Base-by-base conservation (phyloP, 345 rosid genomes). In the Rhodomyrtus tomentosa region DNA sequence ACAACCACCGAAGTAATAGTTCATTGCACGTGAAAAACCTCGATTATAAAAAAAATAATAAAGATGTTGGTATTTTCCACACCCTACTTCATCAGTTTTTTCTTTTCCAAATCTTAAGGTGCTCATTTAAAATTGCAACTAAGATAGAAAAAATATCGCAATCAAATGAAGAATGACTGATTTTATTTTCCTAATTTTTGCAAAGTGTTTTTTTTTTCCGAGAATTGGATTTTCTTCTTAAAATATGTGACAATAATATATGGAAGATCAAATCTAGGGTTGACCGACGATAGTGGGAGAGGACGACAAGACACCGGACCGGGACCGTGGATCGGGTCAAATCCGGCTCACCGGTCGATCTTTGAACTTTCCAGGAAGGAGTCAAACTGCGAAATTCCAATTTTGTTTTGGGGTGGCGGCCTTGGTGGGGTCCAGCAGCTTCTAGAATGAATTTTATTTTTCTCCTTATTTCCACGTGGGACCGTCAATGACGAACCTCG, bases 151-250 rank as follows among this genome's bases (percentile, higher is more conserved):
- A 53, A 7, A 22, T 21, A 1, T 21, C 0, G 18, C 1, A 5
- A 18, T 18, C 12, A 32, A 29, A 59, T 4, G 7, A 5, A 7
- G 40, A 27, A 59, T 1, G 24, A 4, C 3, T 32, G 11, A 16
- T 16, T 29, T 36, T 32, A 68, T 32, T 10, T 68, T 32, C 3
- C 0, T 8, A 8, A 32, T 4, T 32, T 62, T 16, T 32, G 5
- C 0, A 0, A 7, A 7, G 42, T 18, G 9, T 29, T 32, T 20
- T 62, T n/a, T n/a, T n/a, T n/a, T n/a, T n/a, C n/a, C 1, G 2
- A 27, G 7, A 0, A 59, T 3, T 15, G 0, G 16, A 62, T 16
- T 16, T 32, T 5, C 1, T 15, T 62, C 12, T 62, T 10, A 62
- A 5, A 62, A 62, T 32, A 2, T 32, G 24, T 16, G 45, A 4